Evolutionary conservation across 2,329 filamentous ascomycete species (phyloP), one percentile per base, ranked within the genome.

Genomic region (Nigrospora sphaerica): DNA sequence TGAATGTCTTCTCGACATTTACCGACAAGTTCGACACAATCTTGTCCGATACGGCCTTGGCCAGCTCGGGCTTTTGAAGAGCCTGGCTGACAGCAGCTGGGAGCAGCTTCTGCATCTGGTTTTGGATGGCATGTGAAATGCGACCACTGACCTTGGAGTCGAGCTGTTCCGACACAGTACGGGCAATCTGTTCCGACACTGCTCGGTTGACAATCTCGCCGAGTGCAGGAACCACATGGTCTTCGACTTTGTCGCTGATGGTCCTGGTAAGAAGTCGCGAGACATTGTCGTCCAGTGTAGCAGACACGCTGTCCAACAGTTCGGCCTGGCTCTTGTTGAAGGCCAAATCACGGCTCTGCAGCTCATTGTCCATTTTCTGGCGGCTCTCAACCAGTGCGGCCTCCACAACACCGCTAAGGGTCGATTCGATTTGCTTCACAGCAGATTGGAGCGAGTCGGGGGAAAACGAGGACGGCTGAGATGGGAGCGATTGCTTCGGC

Each of bases 201-300:
- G 84, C 77, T 50, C 81, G 78, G 39, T 80, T 75, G 13, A 87
- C 81, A 37, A 83, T 74, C 44, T 83, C 77, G 36, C 82, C 78
- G 47, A 97, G 71, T 32, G 83, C 74, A 12, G 93, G 92, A 44
- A 95, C 72, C 39, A 96, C 80, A 13, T 82, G 76, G 46, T 82
- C 76, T 50, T 88, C 79, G 53, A 95, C 88, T 62, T 86, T 86
- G 41, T 82, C 77, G 40, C 81, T 79, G 43, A 95, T 83, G 54
- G 95, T 87, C 50, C 81, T 83, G 50, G 82, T 75, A 34, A 96
- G 75, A 18, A 88, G 87, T 57, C 86, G 83, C 64, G 83, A 75
- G 17, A 79, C 81, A 59, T 82, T 83, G 49, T 77, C 73, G 52
- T 78, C 81, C 41, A 85, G 70, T 32, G 82, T 78, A 32, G 77